A percentile compares a stretch with the other conserved stretches of the same genome.
Conservation (phyloP, 23 red algal genomes). For the Gracilariopsis chorda region DNA sequence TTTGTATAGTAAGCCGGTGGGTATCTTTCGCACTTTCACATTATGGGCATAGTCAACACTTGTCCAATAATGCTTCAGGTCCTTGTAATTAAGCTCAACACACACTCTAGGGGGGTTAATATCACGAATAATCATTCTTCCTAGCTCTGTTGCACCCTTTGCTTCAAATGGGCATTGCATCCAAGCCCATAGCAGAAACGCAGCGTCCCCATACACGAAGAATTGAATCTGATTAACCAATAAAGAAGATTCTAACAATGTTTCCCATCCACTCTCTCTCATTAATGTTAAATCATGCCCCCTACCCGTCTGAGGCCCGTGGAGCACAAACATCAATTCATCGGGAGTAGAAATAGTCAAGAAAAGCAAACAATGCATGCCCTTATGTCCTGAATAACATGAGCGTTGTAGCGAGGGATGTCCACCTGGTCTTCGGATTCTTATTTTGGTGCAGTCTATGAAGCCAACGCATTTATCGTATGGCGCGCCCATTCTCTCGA, state of each 20-base stretch:
- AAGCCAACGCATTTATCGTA: too few species aligned
- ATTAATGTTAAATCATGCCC: neutral
- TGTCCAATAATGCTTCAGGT: neutral
- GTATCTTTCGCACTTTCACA: too few species aligned
- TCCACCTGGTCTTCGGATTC: too few species aligned
- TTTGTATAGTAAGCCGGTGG: too few species aligned
- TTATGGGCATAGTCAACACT: neutral
- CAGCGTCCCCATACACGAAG: too few species aligned
- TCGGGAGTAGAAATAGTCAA: conserved; percentile 30
- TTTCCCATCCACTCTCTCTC: neutral
- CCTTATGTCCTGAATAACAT: too few species aligned
- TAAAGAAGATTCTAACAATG: neutral
- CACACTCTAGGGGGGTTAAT: neutral
- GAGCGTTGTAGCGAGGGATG: too few species aligned
- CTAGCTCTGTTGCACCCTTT: neutral
- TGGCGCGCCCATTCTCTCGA: too few species aligned
- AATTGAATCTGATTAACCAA: neutral
- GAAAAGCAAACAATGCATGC: too few species aligned
- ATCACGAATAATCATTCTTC: neutral
- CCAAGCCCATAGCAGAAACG: too few species aligned
- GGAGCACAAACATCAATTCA: conserved; percentile 22
- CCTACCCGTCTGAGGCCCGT: conserved; percentile 5
- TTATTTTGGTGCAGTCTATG: too few species aligned
- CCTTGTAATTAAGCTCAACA: neutral
- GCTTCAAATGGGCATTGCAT: too few species aligned